phyloP scores from a whole-genome alignment of 805 yeast genomes.

The Yarrowia sp. region DNA sequence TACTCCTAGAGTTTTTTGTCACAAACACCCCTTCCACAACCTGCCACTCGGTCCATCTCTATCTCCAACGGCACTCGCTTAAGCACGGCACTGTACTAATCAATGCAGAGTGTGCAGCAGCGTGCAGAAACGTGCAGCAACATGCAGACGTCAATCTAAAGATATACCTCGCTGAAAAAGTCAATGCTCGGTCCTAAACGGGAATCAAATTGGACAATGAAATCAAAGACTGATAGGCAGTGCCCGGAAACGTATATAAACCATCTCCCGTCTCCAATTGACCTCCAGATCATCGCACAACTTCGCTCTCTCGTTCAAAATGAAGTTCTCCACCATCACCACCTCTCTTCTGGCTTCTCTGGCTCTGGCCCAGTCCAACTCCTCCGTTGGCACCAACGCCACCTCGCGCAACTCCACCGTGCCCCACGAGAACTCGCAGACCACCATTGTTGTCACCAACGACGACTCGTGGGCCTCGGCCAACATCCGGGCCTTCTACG shows the following conservation, averaged over 20 bases:
- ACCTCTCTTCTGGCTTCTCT: conserved; percentile 8
- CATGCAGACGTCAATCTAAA: not conserved
- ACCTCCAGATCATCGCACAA: not conserved
- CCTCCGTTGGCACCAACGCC: conserved; percentile 6
- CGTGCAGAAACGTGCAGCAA: conserved; percentile 6
- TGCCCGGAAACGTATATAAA: not conserved
- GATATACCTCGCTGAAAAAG: too few relatives aligned
- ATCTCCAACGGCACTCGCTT: not conserved
- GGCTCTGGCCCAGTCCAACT: conserved; percentile 17
- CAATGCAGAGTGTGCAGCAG: conserved; percentile 28
- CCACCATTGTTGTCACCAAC: conserved; percentile 58
- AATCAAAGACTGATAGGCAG: too few relatives aligned
- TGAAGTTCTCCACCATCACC: conserved; percentile 19
- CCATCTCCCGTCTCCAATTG: too few relatives aligned
- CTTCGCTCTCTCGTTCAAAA: not conserved
- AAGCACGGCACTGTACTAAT: conserved; percentile 34
- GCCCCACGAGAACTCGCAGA: conserved; percentile 23
- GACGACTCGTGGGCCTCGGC: conserved; percentile 67
- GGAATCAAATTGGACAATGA: not conserved
- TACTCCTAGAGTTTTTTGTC: too few relatives aligned
- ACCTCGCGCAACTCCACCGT: conserved; percentile 3
- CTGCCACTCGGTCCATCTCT: not conserved
- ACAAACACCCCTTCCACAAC: too few relatives aligned
- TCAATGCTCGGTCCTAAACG: too few relatives aligned
- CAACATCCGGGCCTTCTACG: conserved; percentile 63